A percentile compares a stretch with the other conserved stretches of the same genome.
These are phyloP conservation scores for Puccinia polysora DNA, from an alignment of 1,284 basidiomycete genomes.

Conservation along the genomic window DNA sequence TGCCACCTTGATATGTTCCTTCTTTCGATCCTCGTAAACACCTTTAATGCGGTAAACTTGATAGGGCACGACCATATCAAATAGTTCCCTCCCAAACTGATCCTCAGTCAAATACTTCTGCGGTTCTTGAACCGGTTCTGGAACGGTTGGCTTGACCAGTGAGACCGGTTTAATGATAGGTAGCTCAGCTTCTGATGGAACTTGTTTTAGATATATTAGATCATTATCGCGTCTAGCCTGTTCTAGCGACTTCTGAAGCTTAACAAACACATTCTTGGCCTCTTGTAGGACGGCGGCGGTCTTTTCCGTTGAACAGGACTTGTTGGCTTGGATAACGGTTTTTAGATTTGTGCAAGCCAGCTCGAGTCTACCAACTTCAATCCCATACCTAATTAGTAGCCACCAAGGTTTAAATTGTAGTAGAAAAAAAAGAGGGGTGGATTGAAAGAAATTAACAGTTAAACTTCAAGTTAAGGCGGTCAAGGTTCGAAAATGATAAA, in stretches of 20 bases:
- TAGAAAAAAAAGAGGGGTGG: background rate
- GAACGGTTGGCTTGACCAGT: conserved; percentile 66
- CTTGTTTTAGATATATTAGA: conserved; percentile 85
- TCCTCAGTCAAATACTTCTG: conserved; percentile 48
- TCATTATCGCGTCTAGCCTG: conserved; percentile 89
- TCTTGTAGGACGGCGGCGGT: conserved; percentile 31
- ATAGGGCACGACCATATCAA: conserved; percentile 74
- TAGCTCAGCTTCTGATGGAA: conserved; percentile 70
- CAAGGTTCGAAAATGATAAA: too few species aligned
- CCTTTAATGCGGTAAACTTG: conserved; percentile 85
- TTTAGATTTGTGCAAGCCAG: conserved; percentile 56
- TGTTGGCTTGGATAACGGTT: conserved; percentile 1
- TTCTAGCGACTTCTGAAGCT: conserved; percentile 57
- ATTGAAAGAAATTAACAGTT: background rate
- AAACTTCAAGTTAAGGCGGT: too few species aligned
- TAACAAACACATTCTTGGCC: conserved; percentile 62
- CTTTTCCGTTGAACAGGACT: background rate
- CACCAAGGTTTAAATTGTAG: background rate
- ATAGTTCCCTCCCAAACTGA: conserved; percentile 62
- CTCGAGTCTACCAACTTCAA: conserved; percentile 70
- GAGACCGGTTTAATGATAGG: conserved; percentile 64
- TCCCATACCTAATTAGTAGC: conserved; percentile 60
- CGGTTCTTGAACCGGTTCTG: conserved; percentile 59
- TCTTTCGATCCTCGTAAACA: conserved; percentile 79
- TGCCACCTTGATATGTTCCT: conserved; percentile 67